These are phyloP conservation scores for Salvia sclarea DNA, from an alignment of 305 asterid species.

Conservation along the genomic window DNA sequence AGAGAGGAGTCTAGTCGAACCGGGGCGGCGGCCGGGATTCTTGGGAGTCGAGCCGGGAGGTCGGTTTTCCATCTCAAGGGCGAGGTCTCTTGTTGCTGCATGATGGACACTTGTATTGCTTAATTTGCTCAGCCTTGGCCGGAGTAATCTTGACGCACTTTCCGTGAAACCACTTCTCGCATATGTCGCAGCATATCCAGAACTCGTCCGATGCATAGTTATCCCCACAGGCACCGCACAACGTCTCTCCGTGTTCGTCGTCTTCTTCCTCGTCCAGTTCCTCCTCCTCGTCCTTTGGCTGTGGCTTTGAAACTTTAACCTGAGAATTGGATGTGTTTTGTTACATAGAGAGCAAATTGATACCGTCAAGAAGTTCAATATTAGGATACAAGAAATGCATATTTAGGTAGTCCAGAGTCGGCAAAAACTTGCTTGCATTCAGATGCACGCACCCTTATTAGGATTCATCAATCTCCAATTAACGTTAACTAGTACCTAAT, in stretches of 20 bases:
- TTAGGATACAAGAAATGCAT: neutral
- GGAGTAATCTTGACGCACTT: conserved; percentile 84
- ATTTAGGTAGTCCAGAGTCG: no score
- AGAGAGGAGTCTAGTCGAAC: conserved; percentile 29
- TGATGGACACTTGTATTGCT: conserved; percentile 78
- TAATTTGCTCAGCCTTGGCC: conserved; percentile 73
- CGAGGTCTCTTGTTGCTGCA: conserved; percentile 78
- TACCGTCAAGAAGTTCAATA: neutral
- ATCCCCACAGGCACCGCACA: conserved; percentile 72
- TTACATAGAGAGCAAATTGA: conserved; percentile 22
- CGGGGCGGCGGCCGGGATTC: conserved; percentile 2
- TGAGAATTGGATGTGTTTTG: conserved; percentile 48
- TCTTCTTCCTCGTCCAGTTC: conserved; percentile 50
- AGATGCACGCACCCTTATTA: no score
- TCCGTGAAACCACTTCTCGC: conserved; percentile 89
- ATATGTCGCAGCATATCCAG: conserved; percentile 82
- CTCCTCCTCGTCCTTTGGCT: conserved; percentile 57
- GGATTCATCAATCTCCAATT: no score
- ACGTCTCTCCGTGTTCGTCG: conserved; percentile 61
- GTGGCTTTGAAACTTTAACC: conserved; percentile 47
- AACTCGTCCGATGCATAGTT: conserved; percentile 60
- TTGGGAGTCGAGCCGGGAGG: neutral
- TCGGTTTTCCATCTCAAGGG: conserved; percentile 24
- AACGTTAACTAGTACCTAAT: no score
- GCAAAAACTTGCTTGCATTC: no score